phyloP scores from a whole-genome alignment of 192 early-diverging fungal genomes.

The Backusella parvicylindrica region DNA sequence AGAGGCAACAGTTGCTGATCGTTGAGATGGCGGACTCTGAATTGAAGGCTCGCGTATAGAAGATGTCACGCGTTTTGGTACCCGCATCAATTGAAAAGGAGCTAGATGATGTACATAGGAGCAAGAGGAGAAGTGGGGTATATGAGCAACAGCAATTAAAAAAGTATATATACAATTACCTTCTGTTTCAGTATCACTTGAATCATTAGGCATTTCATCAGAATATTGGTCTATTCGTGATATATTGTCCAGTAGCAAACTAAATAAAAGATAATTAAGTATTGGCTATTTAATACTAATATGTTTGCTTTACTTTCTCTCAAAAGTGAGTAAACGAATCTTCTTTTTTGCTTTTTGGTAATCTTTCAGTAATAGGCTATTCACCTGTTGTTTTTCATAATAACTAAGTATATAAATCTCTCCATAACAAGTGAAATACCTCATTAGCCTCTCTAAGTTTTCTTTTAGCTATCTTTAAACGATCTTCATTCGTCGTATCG shows the following conservation, averaged over 20 bases:
- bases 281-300: background rate
- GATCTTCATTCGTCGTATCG: background rate
- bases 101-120: no score
- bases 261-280: background rate
- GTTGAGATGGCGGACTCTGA: conserved; percentile 11
- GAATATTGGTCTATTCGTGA: background rate
- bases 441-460: background rate
- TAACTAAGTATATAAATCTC: background rate
- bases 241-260: background rate
- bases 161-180: background rate
- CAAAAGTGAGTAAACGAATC: conserved; percentile 9
- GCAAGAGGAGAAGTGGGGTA: no score
- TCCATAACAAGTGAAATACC: background rate
- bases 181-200: background rate
- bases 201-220: background rate
- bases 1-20: conserved; percentile 14
- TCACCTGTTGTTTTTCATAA: background rate
- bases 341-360: conserved; percentile 14
- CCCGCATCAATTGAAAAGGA: background rate
- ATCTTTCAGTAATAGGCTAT: conserved; percentile 7
- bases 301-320: conserved; percentile 15
- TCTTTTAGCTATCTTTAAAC: background rate
- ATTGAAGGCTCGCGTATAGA: background rate
- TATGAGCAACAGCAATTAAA: background rate
- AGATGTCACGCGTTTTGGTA: conserved; percentile 3